Percentiles rank a stretch among this genome's conserved stretches.
These are phyloP conservation scores for Stenocarpella maydis DNA, from an alignment of 2,329 filamentous ascomycete species.

Conservation along the genomic window DNA sequence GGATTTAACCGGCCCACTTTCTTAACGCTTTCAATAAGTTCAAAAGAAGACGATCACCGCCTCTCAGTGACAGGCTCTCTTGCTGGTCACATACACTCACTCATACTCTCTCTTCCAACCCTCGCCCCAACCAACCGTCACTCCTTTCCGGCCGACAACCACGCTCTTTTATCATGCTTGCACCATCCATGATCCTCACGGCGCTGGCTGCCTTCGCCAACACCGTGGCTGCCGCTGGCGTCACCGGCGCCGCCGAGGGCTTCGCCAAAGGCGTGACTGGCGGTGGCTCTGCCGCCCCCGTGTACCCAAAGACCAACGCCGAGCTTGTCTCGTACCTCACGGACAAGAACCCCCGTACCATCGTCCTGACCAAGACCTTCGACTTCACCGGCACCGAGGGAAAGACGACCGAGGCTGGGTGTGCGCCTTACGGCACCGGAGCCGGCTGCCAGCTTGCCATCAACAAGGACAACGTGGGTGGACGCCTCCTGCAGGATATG, in stretches of 20 bases:
- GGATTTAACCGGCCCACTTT: background rate
- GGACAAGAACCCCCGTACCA: slow-evolving; percentile 61
- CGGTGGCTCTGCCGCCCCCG: slow-evolving; percentile 62
- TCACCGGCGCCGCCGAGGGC: slow-evolving; percentile 49
- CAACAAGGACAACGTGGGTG: slow-evolving; percentile 56
- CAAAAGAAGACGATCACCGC: slow-evolving; percentile 24
- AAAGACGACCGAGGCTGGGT: slow-evolving; percentile 58
- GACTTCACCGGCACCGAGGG: slow-evolving; percentile 66
- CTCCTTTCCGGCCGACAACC: background rate
- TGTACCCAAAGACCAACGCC: slow-evolving; percentile 60
- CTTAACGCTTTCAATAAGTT: background rate
- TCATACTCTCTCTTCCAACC: slow-evolving; percentile 1
- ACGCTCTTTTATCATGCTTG: slow-evolving; percentile 18
- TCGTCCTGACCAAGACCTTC: slow-evolving; percentile 64
- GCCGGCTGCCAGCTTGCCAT: slow-evolving; percentile 66
- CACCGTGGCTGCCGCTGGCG: slow-evolving; percentile 4
- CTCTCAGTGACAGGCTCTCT: background rate
- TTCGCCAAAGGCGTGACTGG: slow-evolving; percentile 64
- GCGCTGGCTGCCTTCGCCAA: slow-evolving; percentile 22
- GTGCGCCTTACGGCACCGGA: slow-evolving; percentile 64
- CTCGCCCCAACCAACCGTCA: slow-evolving; percentile 1
- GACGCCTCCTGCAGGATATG: too few species aligned
- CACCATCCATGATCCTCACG: slow-evolving; percentile 8
- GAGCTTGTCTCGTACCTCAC: slow-evolving; percentile 68
- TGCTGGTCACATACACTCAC: slow-evolving; percentile 1